phyloP scores from a whole-genome alignment of 352 stramenopile genomes.

The Globisporangium recalcitrans region DNA sequence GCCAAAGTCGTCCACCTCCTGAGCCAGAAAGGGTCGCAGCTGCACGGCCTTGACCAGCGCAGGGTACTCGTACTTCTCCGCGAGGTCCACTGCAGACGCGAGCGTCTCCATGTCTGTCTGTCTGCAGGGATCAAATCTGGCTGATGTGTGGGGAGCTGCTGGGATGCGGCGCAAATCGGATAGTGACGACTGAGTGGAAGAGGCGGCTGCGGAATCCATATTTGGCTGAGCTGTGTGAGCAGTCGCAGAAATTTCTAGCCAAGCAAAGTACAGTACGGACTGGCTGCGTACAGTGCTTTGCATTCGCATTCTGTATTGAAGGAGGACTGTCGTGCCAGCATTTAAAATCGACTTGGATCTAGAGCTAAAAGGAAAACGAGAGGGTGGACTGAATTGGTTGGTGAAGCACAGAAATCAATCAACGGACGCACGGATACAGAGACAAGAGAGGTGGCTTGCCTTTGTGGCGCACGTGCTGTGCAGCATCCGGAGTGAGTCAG shows the following conservation, averaged over 20 bases:
- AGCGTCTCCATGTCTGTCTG: conserved; percentile 1
- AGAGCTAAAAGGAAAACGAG: not conserved
- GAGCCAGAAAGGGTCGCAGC: conserved; percentile 36
- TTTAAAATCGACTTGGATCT: not conserved
- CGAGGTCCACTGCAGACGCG: conserved; percentile 31
- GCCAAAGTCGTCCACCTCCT: conserved; percentile 53
- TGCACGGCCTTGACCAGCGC: conserved; percentile 38
- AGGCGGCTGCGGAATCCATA: not conserved
- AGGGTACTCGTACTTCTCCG: conserved; percentile 41
- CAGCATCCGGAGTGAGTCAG: not conserved
- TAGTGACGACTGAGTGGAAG: not conserved
- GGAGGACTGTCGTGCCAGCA: too few relatives aligned
- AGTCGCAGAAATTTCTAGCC: conserved; percentile 1
- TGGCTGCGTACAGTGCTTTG: not conserved
- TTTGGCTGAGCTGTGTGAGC: too few relatives aligned
- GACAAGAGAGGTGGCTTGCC: not conserved
- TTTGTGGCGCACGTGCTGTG: not conserved
- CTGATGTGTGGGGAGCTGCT: not conserved
- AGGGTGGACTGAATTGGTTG: not conserved
- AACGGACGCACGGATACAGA: not conserved
- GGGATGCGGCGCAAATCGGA: conserved; percentile 4
- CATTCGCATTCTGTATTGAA: not conserved
- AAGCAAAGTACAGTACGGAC: not conserved
- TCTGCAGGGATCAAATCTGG: too few relatives aligned
- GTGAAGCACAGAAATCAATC: not conserved